Conservation (phyloP, 2,329 filamentous ascomycete genomes). For the Beauveria varroae region DNA sequence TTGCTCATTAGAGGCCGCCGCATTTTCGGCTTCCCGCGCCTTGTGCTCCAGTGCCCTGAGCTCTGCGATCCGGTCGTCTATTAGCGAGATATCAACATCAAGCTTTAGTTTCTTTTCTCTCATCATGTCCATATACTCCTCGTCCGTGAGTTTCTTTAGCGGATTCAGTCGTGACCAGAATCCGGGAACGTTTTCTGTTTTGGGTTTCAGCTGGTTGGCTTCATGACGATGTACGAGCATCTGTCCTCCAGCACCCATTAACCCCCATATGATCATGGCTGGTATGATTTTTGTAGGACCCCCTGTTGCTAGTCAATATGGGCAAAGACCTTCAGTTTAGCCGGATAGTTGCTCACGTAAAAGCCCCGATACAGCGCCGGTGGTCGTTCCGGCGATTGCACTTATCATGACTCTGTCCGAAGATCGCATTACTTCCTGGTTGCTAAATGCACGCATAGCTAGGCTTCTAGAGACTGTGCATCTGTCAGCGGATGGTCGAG, state of each 20-base stretch:
- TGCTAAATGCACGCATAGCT: conserved; percentile 40
- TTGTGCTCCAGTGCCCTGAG: conserved; percentile 17
- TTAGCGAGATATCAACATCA: conserved; percentile 68
- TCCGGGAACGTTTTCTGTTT: conserved; percentile 31
- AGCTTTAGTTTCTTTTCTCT: conserved; percentile 62
- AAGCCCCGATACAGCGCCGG: conserved; percentile 53
- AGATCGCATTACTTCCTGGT: conserved; percentile 44
- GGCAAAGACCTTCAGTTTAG: neutral
- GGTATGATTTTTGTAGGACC: conserved; percentile 47
- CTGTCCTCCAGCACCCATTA: conserved; percentile 33
- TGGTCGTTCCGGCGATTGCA: conserved; percentile 61
- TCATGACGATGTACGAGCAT: conserved; percentile 26
- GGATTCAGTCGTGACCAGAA: conserved; percentile 63
- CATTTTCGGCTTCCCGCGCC: neutral
- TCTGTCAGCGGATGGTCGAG: neutral
- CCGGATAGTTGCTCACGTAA: conserved; percentile 35
- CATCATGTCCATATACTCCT: conserved; percentile 65
- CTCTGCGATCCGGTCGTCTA: conserved; percentile 64
- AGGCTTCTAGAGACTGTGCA: conserved; percentile 40
- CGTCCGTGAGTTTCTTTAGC: conserved; percentile 60
- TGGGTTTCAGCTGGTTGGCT: conserved; percentile 17
- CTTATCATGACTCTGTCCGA: conserved; percentile 60
- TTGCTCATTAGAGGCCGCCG: neutral
- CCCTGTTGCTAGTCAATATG: conserved; percentile 28
- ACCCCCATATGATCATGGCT: conserved; percentile 40